Percentiles rank a stretch among this genome's conserved stretches.
These are phyloP conservation scores for Candolleomyces efflorescens DNA, from an alignment of 768 basidiomycete species.

Conservation along the genomic window DNA sequence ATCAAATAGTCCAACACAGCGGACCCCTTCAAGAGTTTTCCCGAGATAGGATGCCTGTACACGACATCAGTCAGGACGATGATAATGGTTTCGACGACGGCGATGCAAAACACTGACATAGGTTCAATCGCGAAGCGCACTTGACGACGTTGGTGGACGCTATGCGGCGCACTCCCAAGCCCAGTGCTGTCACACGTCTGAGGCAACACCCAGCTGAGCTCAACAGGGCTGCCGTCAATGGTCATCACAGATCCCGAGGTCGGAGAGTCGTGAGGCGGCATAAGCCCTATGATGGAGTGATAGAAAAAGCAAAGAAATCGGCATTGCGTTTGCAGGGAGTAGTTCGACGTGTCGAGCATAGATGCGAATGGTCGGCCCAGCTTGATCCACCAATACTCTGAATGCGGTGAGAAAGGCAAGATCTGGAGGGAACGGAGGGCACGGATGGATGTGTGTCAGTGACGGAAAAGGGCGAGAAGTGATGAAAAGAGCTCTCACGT, in stretches of 20 bases:
- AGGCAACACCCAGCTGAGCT: conserved; percentile 30
- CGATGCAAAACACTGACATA: conserved; percentile 16
- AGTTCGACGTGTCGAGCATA: conserved; percentile 25
- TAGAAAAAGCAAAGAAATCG: conserved; percentile 27
- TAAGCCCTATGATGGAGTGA: conserved; percentile 24
- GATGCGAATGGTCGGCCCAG: conserved; percentile 23
- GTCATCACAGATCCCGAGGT: conserved; percentile 26
- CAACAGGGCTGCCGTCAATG: conserved; percentile 27
- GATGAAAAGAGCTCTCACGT: too few species aligned
- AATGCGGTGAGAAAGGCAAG: conserved; percentile 2
- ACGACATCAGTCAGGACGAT: neutral
- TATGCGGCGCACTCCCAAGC: conserved; percentile 9
- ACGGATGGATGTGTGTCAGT: too few species aligned
- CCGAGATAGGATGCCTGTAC: conserved; percentile 24
- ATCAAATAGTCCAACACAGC: conserved; percentile 24
- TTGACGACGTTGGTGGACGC: conserved; percentile 17
- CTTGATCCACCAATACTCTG: conserved; percentile 24
- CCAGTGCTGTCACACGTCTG: neutral
- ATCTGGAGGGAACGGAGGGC: neutral
- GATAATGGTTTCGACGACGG: neutral
- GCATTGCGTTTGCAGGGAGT: conserved; percentile 20
- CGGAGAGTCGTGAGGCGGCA: conserved; percentile 20
- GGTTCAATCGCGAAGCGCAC: conserved; percentile 30
- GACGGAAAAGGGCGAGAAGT: too few species aligned
- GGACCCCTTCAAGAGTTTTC: conserved; percentile 18